Evolutionary conservation across 164 flowering plant genomes (phyloP).

Genomic region (Nelumbo lutea): DNA sequence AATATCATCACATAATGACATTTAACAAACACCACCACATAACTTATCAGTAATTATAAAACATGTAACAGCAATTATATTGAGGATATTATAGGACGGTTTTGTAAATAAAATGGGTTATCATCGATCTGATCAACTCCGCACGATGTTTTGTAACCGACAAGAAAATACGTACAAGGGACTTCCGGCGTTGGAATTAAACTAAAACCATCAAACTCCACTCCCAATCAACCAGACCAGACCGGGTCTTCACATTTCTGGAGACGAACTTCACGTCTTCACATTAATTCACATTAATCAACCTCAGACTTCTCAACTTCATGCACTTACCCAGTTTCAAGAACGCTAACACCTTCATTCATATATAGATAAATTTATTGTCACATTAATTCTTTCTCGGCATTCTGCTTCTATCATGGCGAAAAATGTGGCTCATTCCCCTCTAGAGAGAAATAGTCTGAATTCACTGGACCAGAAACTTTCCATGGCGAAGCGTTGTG

Average conservation of each 20-base stretch:
- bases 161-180: background rate
- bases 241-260: background rate
- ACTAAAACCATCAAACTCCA: background rate
- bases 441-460: constrained; percentile 36
- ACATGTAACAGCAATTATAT: too few relatives aligned
- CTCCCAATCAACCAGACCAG: background rate
- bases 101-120: too few relatives aligned
- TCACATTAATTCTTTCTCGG: background rate
- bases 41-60: too few relatives aligned
- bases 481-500: constrained; percentile 71
- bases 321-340: background rate
- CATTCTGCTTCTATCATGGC: constrained; percentile 21
- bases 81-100: too few relatives aligned
- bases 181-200: background rate
- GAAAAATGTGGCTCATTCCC: constrained; percentile 35
- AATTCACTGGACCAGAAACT: constrained; percentile 58
- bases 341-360: background rate
- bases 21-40: too few relatives aligned
- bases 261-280: too few relatives aligned
- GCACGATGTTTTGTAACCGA: too few relatives aligned
- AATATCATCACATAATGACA: too few relatives aligned
- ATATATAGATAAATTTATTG: too few relatives aligned
- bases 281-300: too few relatives aligned
- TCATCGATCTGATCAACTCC: too few relatives aligned
- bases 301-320: too few relatives aligned